Base-by-base conservation (phyloP, 306 rosid genomes). In the Glycine soja region DNA sequence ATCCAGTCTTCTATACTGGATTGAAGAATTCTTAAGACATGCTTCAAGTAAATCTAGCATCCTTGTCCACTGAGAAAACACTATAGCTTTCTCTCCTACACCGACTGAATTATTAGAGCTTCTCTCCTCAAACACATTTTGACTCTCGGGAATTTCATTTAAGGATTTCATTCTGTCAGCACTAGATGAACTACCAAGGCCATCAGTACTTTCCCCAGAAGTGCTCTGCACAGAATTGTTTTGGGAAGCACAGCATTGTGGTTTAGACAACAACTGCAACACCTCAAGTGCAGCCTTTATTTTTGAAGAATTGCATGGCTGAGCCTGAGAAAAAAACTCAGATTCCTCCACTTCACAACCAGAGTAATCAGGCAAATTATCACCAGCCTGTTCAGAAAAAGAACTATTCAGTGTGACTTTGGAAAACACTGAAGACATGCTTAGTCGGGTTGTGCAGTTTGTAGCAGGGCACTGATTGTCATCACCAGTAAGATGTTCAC, bases 201-300 rank as follows among this genome's bases (percentile, higher is more conserved):
- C 47, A 36, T 14, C 48, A 14, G 47, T 64, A 38, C 24, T 64
- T 13, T 36, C 70, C 48, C 11, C 70, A 14, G 12, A 38, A 13
- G 3, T 64, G 10, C 46, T 64, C 19, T 36, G 47, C 70, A 64
- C 18, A 36, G 30, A 24, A 24, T 36, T 64, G 16, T 13, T 64
- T 64, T 64, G 70, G 70, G 70, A 8, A 14, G 24, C 11, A 64
- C 47, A 64, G 70, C 48, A 13, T 14, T 64, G 19, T 12, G 93
- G 90, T 80, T 89, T 86, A 82, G 89, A 83, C 78, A 93, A 76
- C 57, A 94, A 85, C 10, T 48, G 80, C 81, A 96, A 87, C 74
- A 96, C 92, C 85, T 92, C 98, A 86, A 96, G 91, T 40, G 98
- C 99, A 46, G 99, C 98, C 86, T 85, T 92, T 83, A 96, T 96